These are phyloP conservation scores for Paecilomyces niveus DNA, from an alignment of 2,329 filamentous ascomycete genomes.

Conservation along the genomic window DNA sequence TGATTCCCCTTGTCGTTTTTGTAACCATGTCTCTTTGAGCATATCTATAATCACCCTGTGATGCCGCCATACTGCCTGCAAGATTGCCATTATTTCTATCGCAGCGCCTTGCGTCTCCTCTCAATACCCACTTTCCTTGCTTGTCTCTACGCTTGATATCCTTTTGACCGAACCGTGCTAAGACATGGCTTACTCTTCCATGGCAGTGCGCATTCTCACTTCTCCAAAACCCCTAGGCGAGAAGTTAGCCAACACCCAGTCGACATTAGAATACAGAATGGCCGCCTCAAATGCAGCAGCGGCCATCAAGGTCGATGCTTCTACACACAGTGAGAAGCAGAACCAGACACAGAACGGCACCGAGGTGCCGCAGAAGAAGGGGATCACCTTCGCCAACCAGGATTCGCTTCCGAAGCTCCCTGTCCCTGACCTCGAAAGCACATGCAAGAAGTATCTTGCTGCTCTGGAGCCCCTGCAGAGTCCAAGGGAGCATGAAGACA, in stretches of 20 bases:
- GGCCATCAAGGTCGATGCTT: slow-evolving; percentile 22
- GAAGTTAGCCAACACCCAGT: slow-evolving; percentile 43
- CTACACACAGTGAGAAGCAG: background rate
- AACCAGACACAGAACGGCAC: slow-evolving; percentile 30
- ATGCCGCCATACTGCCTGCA: slow-evolving; percentile 79
- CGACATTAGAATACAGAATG: slow-evolving; percentile 16
- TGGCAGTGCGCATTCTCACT: slow-evolving; percentile 64
- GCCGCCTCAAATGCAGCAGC: slow-evolving; percentile 6
- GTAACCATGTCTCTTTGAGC: background rate
- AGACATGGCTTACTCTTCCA: slow-evolving; percentile 53
- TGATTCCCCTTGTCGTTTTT: background rate
- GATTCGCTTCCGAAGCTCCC: slow-evolving; percentile 85
- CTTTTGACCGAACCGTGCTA: slow-evolving; percentile 23
- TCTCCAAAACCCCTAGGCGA: slow-evolving; percentile 67
- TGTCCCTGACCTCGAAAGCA: slow-evolving; percentile 77
- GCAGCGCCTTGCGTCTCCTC: slow-evolving; percentile 77
- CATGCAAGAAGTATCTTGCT: slow-evolving; percentile 71
- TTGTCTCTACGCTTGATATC: slow-evolving; percentile 60
- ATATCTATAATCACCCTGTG: slow-evolving; percentile 10
- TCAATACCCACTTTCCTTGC: slow-evolving; percentile 75
- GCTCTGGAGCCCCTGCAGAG: slow-evolving; percentile 76
- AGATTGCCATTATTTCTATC: slow-evolving; percentile 91
- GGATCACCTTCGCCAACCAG: slow-evolving; percentile 83
- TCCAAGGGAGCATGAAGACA: slow-evolving; percentile 74
- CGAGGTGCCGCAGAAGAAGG: slow-evolving; percentile 47